Conservation (phyloP, 202 grass and related monocot species). For the Eragrostis tef region DNA sequence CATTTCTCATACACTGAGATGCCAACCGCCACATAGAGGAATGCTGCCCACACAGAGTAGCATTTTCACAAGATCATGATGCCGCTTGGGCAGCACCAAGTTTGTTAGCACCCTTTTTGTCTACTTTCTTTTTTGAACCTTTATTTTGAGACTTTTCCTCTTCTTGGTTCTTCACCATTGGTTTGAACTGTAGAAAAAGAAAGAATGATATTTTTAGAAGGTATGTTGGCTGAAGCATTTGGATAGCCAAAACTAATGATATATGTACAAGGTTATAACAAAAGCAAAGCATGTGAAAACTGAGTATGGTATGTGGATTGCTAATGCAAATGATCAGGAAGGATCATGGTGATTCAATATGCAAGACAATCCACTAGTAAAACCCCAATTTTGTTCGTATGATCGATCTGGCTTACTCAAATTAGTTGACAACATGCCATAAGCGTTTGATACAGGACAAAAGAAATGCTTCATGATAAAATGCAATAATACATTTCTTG, state of each 20-base stretch:
- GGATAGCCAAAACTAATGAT: conserved; percentile 5
- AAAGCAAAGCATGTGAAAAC: conserved; percentile 32
- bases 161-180: conserved; percentile 74
- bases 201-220: conserved; percentile 24
- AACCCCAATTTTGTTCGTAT: conserved; percentile 13
- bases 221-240: conserved; percentile 12
- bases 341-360: conserved; percentile 6
- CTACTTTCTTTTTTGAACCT: conserved; percentile 54
- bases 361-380: conserved; percentile 23
- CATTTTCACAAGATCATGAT: conserved; percentile 37
- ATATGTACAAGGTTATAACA: neutral
- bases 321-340: conserved; percentile 9
- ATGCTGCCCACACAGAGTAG: no score
- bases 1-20: conserved; percentile 17
- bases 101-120: conserved; percentile 56
- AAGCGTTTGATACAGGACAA: neutral
- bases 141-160: conserved; percentile 57
- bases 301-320: neutral
- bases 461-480: conserved; percentile 8
- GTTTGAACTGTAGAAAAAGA: conserved; percentile 67
- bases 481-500: neutral
- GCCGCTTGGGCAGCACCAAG: conserved; percentile 64
- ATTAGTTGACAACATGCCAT: neutral
- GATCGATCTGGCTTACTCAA: neutral
- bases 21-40: neutral